phyloP scores from a whole-genome alignment of 129 eudicot genomes.

The Artemisia annua region DNA sequence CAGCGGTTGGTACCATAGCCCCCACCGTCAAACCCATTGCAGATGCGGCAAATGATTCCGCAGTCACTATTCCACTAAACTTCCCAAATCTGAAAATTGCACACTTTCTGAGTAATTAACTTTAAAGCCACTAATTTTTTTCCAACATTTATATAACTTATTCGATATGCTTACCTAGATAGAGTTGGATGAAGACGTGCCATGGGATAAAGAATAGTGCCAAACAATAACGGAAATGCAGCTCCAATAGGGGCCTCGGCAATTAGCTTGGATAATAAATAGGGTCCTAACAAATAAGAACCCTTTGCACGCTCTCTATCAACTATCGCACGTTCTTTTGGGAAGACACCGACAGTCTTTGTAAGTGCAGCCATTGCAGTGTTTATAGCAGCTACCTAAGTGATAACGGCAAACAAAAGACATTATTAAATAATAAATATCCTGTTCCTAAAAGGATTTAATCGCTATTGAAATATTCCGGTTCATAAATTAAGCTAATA shows the following conservation, averaged over 20 bases:
- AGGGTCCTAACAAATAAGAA: constrained; percentile 83
- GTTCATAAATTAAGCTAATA: neutral
- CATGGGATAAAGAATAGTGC: constrained; percentile 92
- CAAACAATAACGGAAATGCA: constrained; percentile 89
- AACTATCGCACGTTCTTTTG: constrained; percentile 97
- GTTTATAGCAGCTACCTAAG: constrained; percentile 97
- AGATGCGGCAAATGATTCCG: constrained; percentile 94
- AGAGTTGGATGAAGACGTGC: constrained; percentile 86
- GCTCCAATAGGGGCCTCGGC: constrained; percentile 98
- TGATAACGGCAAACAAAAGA: neutral
- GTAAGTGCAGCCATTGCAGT: constrained; percentile 99
- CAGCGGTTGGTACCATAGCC: constrained; percentile 95
- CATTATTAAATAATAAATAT: neutral
- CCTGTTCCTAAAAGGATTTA: neutral
- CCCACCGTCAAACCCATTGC: constrained; percentile 99
- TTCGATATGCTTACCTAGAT: constrained; percentile 57
- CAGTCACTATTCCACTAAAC: constrained; percentile 88
- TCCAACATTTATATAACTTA: neutral
- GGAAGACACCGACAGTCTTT: constrained; percentile 92
- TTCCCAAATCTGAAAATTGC: constrained; percentile 68
- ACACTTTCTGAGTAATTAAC: constrained; percentile 19
- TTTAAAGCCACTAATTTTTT: neutral
- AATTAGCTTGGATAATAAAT: constrained; percentile 78
- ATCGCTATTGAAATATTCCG: constrained; percentile 11
- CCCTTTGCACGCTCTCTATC: constrained; percentile 99